Evolutionary conservation across 2,329 filamentous ascomycete genomes (phyloP).

Genomic region (Botrytis aclada): DNA sequence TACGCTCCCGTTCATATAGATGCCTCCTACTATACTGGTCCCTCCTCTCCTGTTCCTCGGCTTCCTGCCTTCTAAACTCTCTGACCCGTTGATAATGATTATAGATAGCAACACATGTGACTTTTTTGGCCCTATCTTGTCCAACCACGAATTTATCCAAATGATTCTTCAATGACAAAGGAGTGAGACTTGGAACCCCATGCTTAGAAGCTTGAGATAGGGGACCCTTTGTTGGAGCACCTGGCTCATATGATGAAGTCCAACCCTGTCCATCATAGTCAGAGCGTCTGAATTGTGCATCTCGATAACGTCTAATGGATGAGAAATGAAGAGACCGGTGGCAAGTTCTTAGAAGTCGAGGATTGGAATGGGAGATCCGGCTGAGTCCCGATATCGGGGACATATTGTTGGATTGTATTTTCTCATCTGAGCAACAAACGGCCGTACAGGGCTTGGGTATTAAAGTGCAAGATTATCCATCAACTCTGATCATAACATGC

Average conservation of each 20-base stretch:
- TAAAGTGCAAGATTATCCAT: neutral
- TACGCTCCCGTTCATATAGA: constrained; percentile 42
- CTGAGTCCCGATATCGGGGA: constrained; percentile 17
- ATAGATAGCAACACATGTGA: constrained; percentile 88
- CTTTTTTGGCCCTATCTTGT: constrained; percentile 91
- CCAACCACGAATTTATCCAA: constrained; percentile 96
- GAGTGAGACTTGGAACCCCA: constrained; percentile 62
- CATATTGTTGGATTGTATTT: constrained; percentile 7
- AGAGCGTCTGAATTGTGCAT: constrained; percentile 44
- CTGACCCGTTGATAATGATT: constrained; percentile 93
- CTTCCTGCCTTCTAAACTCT: constrained; percentile 68
- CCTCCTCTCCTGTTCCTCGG: constrained; percentile 66
- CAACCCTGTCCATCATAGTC: constrained; percentile 57
- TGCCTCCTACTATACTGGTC: constrained; percentile 59
- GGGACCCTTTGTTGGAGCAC: constrained; percentile 59
- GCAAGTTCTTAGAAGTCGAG: constrained; percentile 21
- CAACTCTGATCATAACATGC: neutral
- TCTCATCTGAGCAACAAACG: constrained; percentile 16
- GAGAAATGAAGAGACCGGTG: neutral
- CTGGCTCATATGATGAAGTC: constrained; percentile 61
- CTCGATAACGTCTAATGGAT: constrained; percentile 5
- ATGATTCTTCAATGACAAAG: constrained; percentile 75
- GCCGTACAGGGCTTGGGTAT: neutral
- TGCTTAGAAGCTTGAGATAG: constrained; percentile 48
- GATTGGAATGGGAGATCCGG: constrained; percentile 15